Conservation (phyloP, 352 stramenopile genomes). For the Phytophthora constricta region DNA sequence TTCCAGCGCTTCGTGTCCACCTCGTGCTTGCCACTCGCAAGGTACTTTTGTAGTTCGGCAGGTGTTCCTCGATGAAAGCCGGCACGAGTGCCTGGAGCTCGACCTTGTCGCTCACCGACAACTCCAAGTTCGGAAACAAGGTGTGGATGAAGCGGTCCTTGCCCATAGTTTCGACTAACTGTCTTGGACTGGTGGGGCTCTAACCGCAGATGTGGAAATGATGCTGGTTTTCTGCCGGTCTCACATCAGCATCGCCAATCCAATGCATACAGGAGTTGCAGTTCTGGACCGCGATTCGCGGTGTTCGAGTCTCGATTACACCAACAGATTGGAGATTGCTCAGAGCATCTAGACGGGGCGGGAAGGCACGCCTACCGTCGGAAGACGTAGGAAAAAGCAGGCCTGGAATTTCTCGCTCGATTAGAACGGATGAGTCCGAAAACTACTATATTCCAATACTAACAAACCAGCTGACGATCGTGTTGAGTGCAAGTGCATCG, state of each 20-base stretch:
- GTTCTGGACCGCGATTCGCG: neutral
- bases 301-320: slow-evolving; percentile 23
- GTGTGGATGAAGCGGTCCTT: slow-evolving; percentile 37
- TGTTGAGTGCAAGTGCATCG: neutral
- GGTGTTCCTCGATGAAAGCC: slow-evolving; percentile 40
- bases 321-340: slow-evolving; percentile 14
- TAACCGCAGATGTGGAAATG: slow-evolving; percentile 28
- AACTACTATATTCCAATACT: neutral
- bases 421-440: slow-evolving; percentile 24
- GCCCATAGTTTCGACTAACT: slow-evolving; percentile 23
- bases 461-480: neutral
- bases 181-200: neutral
- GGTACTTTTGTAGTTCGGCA: slow-evolving; percentile 44
- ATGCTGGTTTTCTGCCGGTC: no score
- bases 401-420: slow-evolving; percentile 1
- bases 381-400: slow-evolving; percentile 24
- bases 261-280: slow-evolving; percentile 12
- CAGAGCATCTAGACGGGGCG: slow-evolving; percentile 19
- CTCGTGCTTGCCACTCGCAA: slow-evolving; percentile 16
- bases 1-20: slow-evolving; percentile 49
- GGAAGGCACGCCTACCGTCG: slow-evolving; percentile 11
- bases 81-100: slow-evolving; percentile 38
- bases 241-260: slow-evolving; percentile 25
- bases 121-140: slow-evolving; percentile 30
- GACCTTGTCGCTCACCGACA: slow-evolving; percentile 33